Evolutionary conservation across 768 basidiomycete genomes (phyloP), one percentile per base, ranked within the genome.

Genomic region (Russula sp.): DNA sequence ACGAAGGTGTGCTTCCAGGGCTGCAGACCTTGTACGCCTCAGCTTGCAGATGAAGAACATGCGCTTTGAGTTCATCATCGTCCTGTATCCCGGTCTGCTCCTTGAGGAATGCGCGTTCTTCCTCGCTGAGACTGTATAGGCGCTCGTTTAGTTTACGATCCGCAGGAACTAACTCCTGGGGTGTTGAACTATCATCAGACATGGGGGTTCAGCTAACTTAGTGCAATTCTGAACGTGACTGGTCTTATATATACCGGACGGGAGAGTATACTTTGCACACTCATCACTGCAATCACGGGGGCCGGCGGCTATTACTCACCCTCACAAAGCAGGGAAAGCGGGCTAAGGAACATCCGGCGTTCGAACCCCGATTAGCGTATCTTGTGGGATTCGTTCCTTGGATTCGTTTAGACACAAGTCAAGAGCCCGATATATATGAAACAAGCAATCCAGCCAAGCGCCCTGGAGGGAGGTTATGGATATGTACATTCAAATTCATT

Each of bases 51-150:
- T 45, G 32, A 6, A 75, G 13, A 0, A 76, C 64, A 61, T 76
- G 75, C 42, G 61, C 53, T 62, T 70, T 75, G 31, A 77, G 68
- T 59, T 74, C 71, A 0, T 73, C 71, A 1, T 68, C 67, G 49
- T 73, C 71, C 22, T 68, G 62, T 51, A 76, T 76, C 10, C 72
- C 71, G 1, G 75, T 74, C 49, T 60, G 50, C 18, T 20, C 31
- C 48, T 66, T 71, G 54, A 70, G 40, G 55, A 71, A 71, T n/a
- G 32, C 55, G 13, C 45, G 34, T 54, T 70, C 69, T 13, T 68
- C 69, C 13, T 40, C 54, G 18, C 32, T 55, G n/a, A 62, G 22
- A 1, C 53, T 31, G 54, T 68, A 68, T 4, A 44, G 18, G 4
- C 50, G 13, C n/a, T 60, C 59, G 52, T 60, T 44, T 32, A 42